Conservation (phyloP, 768 basidiomycete species). For the Hygrophorus pudorinus region DNA sequence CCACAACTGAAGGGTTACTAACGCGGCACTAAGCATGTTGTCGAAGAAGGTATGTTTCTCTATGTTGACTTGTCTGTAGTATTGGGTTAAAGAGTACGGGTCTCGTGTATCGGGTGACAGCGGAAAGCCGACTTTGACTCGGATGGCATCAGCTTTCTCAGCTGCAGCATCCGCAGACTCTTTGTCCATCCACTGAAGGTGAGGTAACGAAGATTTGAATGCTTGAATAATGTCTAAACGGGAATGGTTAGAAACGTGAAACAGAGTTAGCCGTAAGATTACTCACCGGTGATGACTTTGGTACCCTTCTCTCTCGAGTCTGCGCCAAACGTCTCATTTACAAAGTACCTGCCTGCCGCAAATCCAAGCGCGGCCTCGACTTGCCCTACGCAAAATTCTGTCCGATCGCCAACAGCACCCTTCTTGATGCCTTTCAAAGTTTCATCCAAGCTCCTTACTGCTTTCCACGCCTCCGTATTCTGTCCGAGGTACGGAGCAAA, state of each 20-base stretch:
- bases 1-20: constrained; percentile 9
- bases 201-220: constrained; percentile 67
- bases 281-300: constrained; percentile 64
- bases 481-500: constrained; percentile 65
- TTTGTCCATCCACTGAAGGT: constrained; percentile 89
- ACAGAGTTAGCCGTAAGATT: not conserved
- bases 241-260: constrained; percentile 3
- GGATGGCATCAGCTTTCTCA: constrained; percentile 77
- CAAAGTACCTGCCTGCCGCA: constrained; percentile 83
- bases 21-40: constrained; percentile 64
- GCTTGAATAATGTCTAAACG: constrained; percentile 64
- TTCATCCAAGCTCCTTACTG: constrained; percentile 60
- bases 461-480: constrained; percentile 71
- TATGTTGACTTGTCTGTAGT: constrained; percentile 65
- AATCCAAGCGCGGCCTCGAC: constrained; percentile 78
- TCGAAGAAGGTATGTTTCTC: constrained; percentile 69
- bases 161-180: constrained; percentile 72
- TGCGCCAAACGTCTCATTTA: constrained; percentile 71
- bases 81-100: constrained; percentile 56
- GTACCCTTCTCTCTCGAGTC: constrained; percentile 75
- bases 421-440: constrained; percentile 76
- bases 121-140: constrained; percentile 91
- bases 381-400: constrained; percentile 69
- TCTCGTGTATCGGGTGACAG: constrained; percentile 72
- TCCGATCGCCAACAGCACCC: constrained; percentile 74